Evolutionary conservation across 495 filamentous ascomycete species (phyloP), one percentile per base, ranked within the genome.

Genomic region (Aspergillus biplanus): DNA sequence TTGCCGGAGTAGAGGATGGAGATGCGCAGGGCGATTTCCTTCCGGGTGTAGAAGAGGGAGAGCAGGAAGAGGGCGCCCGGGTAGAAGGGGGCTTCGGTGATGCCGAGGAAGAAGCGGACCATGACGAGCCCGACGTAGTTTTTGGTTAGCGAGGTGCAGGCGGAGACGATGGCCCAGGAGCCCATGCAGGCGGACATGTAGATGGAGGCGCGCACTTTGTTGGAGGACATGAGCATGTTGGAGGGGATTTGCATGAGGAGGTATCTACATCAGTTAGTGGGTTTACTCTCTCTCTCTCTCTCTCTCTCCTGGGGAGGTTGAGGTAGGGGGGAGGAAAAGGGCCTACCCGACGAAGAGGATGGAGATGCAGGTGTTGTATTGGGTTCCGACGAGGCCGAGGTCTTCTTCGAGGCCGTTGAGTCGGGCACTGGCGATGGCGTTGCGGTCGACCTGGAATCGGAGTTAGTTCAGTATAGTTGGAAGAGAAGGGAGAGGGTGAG

Each of bases 201-300:
- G 31, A 59, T 47, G 21, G 59, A 75, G 3, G 63, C 49, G 6
- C 66, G 59, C 16, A 68, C 48, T 32, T 58, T 62, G 13, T 57
- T 58, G 4, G 47, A 59, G 63, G 83, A 83, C 18, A 86, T 69
- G 56, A 85, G 78, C 27, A 86, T 68, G 57, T 86, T 87, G 4
- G 82, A 85, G 1, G 84, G 84, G n/a, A 87, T 71, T 69, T 83
- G 80, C 76, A 82, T 81, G 13, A 83, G 65, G 8, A 83, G 61
- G 65, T 83, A 83, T n/a, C n/a, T n/a, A n/a, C n/a, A n/a, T n/a
- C n/a, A n/a, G n/a, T n/a, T n/a, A n/a, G n/a, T n/a, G n/a, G n/a
- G n/a, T n/a, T n/a, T n/a, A n/a, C n/a, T n/a, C n/a, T n/a, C n/a
- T n/a, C n/a, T n/a, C n/a, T n/a, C n/a, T n/a, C n/a, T n/a, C n/a